Percentiles rank a stretch among this genome's conserved stretches.
Evolutionary conservation across 306 rosid genomes (phyloP).

Genomic region (Carpinus viminea): DNA sequence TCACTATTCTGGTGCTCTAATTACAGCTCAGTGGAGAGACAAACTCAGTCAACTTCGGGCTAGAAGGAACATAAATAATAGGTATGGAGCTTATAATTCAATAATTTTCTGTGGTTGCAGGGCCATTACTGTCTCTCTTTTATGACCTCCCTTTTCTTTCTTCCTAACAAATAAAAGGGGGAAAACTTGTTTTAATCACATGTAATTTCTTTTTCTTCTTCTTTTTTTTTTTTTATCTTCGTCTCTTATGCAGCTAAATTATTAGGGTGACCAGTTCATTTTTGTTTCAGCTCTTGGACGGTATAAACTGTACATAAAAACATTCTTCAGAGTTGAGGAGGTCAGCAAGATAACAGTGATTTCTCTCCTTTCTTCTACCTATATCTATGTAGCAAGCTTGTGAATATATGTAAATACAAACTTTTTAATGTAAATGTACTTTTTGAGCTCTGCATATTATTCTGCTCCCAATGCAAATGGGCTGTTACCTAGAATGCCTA

Average conservation of each 20-base stretch:
- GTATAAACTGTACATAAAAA: constrained; percentile 39
- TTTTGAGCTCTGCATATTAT: constrained; percentile 12
- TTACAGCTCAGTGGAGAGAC: constrained; percentile 69
- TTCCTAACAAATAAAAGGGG: neutral
- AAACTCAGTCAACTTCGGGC: constrained; percentile 58
- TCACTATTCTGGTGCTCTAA: neutral
- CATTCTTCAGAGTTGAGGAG: constrained; percentile 22
- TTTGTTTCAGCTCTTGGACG: constrained; percentile 24
- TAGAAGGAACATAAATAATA: constrained; percentile 45
- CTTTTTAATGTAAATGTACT: constrained; percentile 20
- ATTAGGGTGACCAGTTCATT: neutral
- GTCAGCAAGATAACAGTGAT: neutral
- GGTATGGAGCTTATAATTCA: constrained; percentile 23
- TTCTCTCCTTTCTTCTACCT: constrained; percentile 5
- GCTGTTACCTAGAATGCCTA: neutral
- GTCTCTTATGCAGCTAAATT: neutral
- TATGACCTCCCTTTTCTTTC: neutral
- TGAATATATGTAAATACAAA: constrained; percentile 30
- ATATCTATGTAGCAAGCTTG: constrained; percentile 29
- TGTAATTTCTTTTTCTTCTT: neutral
- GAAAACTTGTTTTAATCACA: neutral
- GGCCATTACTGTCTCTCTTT: neutral
- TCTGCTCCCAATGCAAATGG: neutral
- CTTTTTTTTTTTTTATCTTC: neutral
- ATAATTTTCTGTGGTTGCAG: neutral